phyloP scores from a whole-genome alignment of 495 filamentous ascomycete species.

The Penicillium subrubescens region DNA sequence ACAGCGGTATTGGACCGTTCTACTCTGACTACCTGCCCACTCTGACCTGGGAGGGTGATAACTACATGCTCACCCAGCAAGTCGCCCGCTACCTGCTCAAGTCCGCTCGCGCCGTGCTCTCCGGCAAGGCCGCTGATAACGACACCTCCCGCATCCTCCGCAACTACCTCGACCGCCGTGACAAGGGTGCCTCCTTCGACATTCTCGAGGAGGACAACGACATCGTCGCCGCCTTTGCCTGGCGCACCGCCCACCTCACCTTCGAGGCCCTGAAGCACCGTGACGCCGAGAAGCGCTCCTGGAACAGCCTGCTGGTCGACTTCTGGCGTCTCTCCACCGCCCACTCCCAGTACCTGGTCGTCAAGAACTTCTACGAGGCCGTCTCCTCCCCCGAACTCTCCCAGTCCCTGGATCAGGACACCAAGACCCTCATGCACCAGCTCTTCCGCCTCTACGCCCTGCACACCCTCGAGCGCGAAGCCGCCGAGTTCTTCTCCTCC shows the following conservation, averaged over 20 bases:
- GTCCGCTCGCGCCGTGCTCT: constrained; percentile 63
- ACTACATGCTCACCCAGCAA: constrained; percentile 79
- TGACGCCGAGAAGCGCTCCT: constrained; percentile 67
- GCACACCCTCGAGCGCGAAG: constrained; percentile 65
- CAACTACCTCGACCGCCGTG: constrained; percentile 58
- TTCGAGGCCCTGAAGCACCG: constrained; percentile 73
- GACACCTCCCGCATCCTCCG: constrained; percentile 61
- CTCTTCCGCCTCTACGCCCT: constrained; percentile 69
- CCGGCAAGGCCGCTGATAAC: constrained; percentile 55
- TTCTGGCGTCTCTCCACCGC: constrained; percentile 72
- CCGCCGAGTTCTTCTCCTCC: constrained; percentile 66
- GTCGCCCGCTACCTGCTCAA: constrained; percentile 72
- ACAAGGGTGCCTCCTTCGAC: constrained; percentile 70
- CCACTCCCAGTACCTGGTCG: constrained; percentile 68
- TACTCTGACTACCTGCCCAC: constrained; percentile 73
- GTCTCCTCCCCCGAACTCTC: constrained; percentile 51
- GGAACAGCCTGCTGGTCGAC: constrained; percentile 72
- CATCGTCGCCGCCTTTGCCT: constrained; percentile 69
- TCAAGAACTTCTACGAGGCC: constrained; percentile 73
- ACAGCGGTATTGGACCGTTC: constrained; percentile 67
- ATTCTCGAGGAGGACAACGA: constrained; percentile 63
- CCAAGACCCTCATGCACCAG: constrained; percentile 55
- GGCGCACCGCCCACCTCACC: constrained; percentile 67
- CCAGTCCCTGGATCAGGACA: constrained; percentile 53
- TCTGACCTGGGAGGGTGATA: constrained; percentile 67